phyloP scores from a whole-genome alignment of 2,329 filamentous ascomycete species.

The Paracamarosporium sp. region DNA sequence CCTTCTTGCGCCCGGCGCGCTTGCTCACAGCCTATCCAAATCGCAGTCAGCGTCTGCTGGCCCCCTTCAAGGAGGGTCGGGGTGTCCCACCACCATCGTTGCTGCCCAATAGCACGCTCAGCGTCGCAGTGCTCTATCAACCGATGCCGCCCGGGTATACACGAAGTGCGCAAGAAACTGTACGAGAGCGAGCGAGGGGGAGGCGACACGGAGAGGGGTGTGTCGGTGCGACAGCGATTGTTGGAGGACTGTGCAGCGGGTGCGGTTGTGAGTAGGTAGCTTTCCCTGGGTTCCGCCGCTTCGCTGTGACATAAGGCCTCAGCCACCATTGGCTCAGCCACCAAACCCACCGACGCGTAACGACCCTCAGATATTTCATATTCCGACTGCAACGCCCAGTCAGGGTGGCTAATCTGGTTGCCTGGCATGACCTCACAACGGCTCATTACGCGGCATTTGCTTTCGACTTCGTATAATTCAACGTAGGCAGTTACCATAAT shows the following conservation, averaged over 20 bases:
- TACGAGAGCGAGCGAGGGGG: not conserved
- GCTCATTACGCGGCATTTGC: constrained; percentile 7
- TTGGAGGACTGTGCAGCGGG: not conserved
- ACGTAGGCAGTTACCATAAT: constrained; percentile 7
- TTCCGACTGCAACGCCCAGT: not conserved
- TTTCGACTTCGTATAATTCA: not conserved
- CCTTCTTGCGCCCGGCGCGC: constrained; percentile 65
- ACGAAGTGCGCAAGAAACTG: not conserved
- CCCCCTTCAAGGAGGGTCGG: constrained; percentile 9
- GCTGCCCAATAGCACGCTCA: constrained; percentile 40
- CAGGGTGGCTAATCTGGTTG: not conserved
- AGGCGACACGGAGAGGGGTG: not conserved
- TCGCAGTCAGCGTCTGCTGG: constrained; percentile 23
- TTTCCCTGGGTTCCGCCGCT: constrained; percentile 1
- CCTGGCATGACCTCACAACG: not conserved
- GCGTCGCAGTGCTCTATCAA: constrained; percentile 9
- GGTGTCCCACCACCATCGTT: constrained; percentile 39
- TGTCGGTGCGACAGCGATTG: not conserved
- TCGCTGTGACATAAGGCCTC: constrained; percentile 6
- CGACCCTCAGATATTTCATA: not conserved
- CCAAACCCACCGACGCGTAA: not conserved
- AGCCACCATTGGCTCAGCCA: not conserved
- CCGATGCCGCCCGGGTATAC: not conserved
- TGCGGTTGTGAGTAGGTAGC: constrained; percentile 1
- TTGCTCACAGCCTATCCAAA: constrained; percentile 59